phyloP scores from a whole-genome alignment of 75 land plant genomes.

The Sequoiadendron giganteum region DNA sequence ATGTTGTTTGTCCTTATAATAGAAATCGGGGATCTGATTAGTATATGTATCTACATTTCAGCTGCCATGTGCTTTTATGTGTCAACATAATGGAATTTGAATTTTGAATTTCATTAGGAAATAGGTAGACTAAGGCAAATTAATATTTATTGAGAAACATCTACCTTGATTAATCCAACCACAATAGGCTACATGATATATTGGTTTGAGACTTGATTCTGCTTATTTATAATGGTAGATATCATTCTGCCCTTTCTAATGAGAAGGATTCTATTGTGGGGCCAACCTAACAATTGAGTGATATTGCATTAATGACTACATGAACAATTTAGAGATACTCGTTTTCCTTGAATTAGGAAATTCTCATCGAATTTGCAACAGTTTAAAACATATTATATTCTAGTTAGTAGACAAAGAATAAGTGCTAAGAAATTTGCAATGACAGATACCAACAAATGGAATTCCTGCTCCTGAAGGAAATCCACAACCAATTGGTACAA shows the following conservation, averaged over 20 bases:
- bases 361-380: not conserved
- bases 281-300: not conserved
- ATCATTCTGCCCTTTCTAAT: not conserved
- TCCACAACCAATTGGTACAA: slow-evolving; percentile 75
- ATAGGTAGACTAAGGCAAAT: too few species aligned
- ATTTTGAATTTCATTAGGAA: not conserved
- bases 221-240: not conserved
- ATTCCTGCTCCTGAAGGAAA: slow-evolving; percentile 77
- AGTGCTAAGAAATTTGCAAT: not conserved
- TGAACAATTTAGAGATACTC: too few species aligned
- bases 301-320: not conserved
- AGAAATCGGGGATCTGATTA: not conserved
- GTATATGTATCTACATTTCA: not conserved
- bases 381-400: not conserved
- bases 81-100: not conserved
- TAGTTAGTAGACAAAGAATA: not conserved
- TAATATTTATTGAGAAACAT: too few species aligned
- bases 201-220: too few species aligned
- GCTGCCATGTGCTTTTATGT: not conserved
- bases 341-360: too few species aligned
- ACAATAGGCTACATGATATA: too few species aligned
- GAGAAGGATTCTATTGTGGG: not conserved
- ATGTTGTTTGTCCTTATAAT: not conserved
- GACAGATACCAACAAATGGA: slow-evolving; percentile 85
- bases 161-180: too few species aligned